phyloP scores from a whole-genome alignment of 2,329 filamentous ascomycete genomes.

The Pseudocercospora crystallina region DNA sequence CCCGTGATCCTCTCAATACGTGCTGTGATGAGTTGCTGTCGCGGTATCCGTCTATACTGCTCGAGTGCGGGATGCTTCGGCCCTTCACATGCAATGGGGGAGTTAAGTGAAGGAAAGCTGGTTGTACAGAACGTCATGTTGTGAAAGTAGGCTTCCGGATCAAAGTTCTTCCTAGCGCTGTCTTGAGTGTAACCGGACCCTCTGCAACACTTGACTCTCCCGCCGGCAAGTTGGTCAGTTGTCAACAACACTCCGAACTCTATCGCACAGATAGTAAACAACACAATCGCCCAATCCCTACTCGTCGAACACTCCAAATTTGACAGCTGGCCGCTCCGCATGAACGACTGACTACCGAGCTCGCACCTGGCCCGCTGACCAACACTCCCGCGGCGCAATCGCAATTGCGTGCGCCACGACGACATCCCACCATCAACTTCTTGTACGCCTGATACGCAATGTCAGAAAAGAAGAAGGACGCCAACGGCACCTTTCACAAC shows the following conservation, averaged over 20 bases:
- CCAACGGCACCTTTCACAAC: slow-evolving; percentile 46
- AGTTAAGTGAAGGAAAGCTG: no score
- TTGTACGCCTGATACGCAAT: slow-evolving; percentile 4
- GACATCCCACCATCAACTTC: background rate
- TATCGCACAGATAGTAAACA: background rate
- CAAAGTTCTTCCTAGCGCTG: background rate
- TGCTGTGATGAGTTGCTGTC: no score
- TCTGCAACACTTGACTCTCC: no score
- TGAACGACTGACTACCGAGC: no score
- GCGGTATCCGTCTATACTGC: no score
- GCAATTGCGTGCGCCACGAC: slow-evolving; percentile 11
- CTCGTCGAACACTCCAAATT: no score
- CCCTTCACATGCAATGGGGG: background rate
- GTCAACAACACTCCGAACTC: slow-evolving; percentile 4
- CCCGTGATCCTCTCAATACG: no score
- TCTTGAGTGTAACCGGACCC: no score
- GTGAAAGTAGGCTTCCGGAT: background rate
- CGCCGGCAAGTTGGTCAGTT: background rate
- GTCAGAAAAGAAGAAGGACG: slow-evolving; percentile 21
- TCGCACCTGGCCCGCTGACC: background rate
- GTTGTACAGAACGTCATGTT: slow-evolving; percentile 3
- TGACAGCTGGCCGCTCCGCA: no score
- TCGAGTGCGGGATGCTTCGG: no score
- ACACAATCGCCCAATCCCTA: no score
- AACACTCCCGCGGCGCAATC: slow-evolving; percentile 2